A percentile compares a stretch with the other conserved stretches of the same genome.
These are phyloP conservation scores for Cicer arietinum DNA, from an alignment of 306 rosid species.

Conservation along the genomic window DNA sequence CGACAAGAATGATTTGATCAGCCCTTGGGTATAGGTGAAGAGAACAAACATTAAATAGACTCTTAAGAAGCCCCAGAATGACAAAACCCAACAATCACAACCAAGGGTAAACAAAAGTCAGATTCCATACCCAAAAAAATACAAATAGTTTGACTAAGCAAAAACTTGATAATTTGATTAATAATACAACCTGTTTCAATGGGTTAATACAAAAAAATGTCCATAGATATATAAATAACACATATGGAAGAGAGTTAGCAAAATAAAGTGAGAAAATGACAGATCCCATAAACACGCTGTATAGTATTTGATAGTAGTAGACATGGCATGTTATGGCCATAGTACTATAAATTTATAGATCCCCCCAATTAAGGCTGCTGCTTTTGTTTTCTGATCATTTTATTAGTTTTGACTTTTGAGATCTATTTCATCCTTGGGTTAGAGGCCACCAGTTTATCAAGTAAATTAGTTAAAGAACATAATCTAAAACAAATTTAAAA, in stretches of 20 bases:
- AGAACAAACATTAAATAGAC: conserved; percentile 33
- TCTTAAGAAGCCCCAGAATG: conserved; percentile 16
- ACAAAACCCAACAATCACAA: neutral
- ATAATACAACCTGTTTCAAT: conserved; percentile 1
- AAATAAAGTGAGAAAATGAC: conserved; percentile 7
- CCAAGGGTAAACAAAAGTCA: conserved; percentile 4
- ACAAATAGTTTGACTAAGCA: neutral
- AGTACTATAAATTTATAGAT: neutral
- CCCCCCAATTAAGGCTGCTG: neutral
- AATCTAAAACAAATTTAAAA: conserved; percentile 5
- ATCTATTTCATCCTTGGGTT: neutral
- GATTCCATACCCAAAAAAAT: conserved; percentile 17
- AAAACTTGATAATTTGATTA: conserved; percentile 10
- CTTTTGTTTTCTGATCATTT: conserved; percentile 20
- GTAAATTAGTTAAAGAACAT: conserved; percentile 11
- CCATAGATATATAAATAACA: conserved; percentile 25
- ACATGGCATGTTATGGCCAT: neutral
- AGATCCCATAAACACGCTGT: conserved; percentile 7
- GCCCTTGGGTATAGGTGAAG: conserved; percentile 26
- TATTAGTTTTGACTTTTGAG: conserved; percentile 3
- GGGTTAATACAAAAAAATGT: conserved; percentile 18
- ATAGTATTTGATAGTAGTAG: conserved; percentile 9
- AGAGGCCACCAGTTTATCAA: neutral
- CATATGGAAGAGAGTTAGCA: neutral
- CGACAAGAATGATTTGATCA: conserved; percentile 39